phyloP scores from a whole-genome alignment of 352 stramenopile genomes.

The Phytophthora crassamura region DNA sequence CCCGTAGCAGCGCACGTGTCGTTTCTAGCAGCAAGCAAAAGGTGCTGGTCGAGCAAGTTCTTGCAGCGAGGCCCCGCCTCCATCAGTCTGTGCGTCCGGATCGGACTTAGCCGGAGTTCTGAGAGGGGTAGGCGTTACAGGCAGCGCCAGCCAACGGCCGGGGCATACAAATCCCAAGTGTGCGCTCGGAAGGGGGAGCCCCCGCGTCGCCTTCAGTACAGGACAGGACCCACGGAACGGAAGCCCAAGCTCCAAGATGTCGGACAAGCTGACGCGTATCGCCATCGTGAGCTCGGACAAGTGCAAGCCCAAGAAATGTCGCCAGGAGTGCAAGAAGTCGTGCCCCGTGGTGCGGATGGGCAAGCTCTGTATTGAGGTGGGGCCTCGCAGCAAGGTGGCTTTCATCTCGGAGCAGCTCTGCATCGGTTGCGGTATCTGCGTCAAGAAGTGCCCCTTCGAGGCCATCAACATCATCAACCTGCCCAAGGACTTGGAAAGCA shows the following conservation, averaged over 20 bases:
- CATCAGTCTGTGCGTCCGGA: constrained; percentile 25
- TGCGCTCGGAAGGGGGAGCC: constrained; percentile 13
- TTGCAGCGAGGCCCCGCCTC: background rate
- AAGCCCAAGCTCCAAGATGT: constrained; percentile 51
- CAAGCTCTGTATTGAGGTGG: constrained; percentile 99
- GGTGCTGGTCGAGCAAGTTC: background rate
- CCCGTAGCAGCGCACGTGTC: constrained; percentile 1
- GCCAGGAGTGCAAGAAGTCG: constrained; percentile 99
- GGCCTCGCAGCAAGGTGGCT: constrained; percentile 95
- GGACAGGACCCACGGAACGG: constrained; percentile 38
- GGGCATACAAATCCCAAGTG: constrained; percentile 29
- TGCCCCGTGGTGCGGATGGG: constrained; percentile 99
- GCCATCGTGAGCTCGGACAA: constrained; percentile 98
- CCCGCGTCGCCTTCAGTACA: constrained; percentile 20
- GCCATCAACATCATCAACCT: constrained; percentile 99
- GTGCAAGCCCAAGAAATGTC: constrained; percentile 99
- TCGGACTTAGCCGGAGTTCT: constrained; percentile 23
- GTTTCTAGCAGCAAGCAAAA: constrained; percentile 21
- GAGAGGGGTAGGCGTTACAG: constrained; percentile 17
- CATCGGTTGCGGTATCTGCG: constrained; percentile 99
- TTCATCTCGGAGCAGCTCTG: constrained; percentile 99
- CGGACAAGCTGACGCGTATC: constrained; percentile 97
- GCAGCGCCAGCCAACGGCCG: constrained; percentile 36
- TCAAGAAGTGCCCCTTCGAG: constrained; percentile 99
- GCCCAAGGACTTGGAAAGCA: constrained; percentile 98